Percentiles rank a stretch among this genome's conserved stretches.
phyloP scores from a whole-genome alignment of 352 stramenopile species.

The Phytopythium helicoides region DNA sequence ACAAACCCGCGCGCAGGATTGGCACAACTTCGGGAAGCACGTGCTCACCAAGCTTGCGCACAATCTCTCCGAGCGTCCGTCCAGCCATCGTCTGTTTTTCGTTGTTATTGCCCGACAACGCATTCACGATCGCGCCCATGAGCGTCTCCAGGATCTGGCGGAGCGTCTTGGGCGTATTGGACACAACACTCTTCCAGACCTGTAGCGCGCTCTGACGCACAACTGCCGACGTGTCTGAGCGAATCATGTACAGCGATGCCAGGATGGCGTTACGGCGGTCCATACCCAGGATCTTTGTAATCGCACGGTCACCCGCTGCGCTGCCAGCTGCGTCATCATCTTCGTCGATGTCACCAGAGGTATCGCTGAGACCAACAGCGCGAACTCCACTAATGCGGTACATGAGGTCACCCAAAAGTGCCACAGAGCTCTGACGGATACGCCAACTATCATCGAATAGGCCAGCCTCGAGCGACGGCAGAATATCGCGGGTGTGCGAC shows the following conservation, averaged over 20 bases:
- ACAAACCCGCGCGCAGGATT: conserved; percentile 94
- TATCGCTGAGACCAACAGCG: conserved; percentile 76
- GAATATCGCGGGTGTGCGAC: conserved; percentile 95
- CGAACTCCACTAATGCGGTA: conserved; percentile 97
- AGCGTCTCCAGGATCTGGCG: conserved; percentile 97
- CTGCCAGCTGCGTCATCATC: conserved; percentile 84
- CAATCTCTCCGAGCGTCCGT: conserved; percentile 97
- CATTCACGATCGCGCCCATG: conserved; percentile 95
- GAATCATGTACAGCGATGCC: conserved; percentile 97
- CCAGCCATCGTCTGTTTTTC: conserved; percentile 91
- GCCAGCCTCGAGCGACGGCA: conserved; percentile 95
- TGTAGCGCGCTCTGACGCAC: conserved; percentile 97
- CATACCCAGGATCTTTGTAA: conserved; percentile 92
- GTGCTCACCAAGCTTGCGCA: conserved; percentile 98
- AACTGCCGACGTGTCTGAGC: conserved; percentile 95
- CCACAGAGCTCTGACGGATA: conserved; percentile 97
- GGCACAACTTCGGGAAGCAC: conserved; percentile 98
- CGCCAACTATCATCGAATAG: conserved; percentile 98
- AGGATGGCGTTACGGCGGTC: conserved; percentile 95
- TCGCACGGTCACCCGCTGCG: conserved; percentile 78
- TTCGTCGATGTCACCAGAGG: conserved; percentile 68
- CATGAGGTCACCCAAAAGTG: conserved; percentile 94
- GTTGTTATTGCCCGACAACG: conserved; percentile 88
- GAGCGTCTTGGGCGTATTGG: conserved; percentile 96
- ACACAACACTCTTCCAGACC: conserved; percentile 99